phyloP scores from a whole-genome alignment of 2,329 filamentous ascomycete species.

The Parascedosporium putredinis region DNA sequence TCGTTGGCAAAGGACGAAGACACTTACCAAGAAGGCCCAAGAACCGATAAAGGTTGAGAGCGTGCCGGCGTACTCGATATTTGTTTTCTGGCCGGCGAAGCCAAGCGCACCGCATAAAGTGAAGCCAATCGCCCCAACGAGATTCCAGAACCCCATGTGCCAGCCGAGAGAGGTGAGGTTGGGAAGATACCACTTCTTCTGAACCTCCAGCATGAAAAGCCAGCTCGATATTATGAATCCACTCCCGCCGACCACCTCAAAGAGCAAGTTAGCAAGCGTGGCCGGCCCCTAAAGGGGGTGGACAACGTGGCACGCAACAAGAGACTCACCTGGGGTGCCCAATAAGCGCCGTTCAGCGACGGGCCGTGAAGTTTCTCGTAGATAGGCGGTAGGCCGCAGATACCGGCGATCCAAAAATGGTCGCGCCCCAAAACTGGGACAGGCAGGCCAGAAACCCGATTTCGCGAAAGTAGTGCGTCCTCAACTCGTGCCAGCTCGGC shows the following conservation, averaged over 20 bases:
- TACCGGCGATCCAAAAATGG: conserved; percentile 55
- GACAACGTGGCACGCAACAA: neutral
- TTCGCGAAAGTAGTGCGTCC: conserved; percentile 49
- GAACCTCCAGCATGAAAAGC: conserved; percentile 58
- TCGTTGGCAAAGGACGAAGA: neutral
- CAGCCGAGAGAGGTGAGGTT: conserved; percentile 48
- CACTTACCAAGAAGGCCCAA: conserved; percentile 34
- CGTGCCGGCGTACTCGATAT: conserved; percentile 34
- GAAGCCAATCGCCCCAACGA: conserved; percentile 53
- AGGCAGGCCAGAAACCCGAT: conserved; percentile 52
- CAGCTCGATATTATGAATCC: conserved; percentile 49
- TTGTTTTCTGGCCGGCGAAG: conserved; percentile 28
- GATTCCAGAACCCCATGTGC: conserved; percentile 58
- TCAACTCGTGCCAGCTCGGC: conserved; percentile 44
- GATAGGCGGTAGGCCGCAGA: conserved; percentile 49
- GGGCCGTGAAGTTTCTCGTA: conserved; percentile 33
- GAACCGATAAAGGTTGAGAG: conserved; percentile 39
- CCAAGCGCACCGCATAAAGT: conserved; percentile 50
- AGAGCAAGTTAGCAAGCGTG: neutral
- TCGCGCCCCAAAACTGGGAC: conserved; percentile 46
- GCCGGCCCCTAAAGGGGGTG: neutral
- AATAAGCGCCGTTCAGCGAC: conserved; percentile 45
- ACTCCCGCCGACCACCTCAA: conserved; percentile 43
- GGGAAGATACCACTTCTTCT: conserved; percentile 51
- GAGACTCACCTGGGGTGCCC: conserved; percentile 34